Base-by-base conservation (phyloP, 164 flowering plant species). In the Protea cynaroides region DNA sequence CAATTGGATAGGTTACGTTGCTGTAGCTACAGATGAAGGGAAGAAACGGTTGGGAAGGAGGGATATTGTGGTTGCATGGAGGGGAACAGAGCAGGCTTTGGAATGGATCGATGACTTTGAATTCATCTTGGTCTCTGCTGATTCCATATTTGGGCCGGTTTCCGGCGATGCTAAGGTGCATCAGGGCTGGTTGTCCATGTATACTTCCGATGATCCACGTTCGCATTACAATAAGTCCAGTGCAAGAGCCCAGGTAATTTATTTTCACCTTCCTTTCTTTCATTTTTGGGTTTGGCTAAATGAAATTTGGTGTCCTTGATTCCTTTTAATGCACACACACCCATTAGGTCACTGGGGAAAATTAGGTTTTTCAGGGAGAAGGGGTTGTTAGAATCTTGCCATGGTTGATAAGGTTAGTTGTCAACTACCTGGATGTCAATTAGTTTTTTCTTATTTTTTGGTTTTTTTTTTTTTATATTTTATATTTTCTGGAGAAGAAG, bases 21-120 rank as follows among this genome's bases (percentile, higher is more conserved):
- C 87, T 2, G 90, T 83, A 64, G 83, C 83, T 9, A 82, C 82
- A 0, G 88, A 86, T 56, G 81, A 84, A 49, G 82, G 85, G 23
- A 67, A 67, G 65, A 58, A 21, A 58, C 63, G 37, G 29, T 63
- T 69, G 70, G 84, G 66, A 72, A 81, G 75, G 77, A 81, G 83
- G 61, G 83, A 79, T 22, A 75, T 81, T 53, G 70, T 83, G 69
- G 59, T 83, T 36, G 78, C 76, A 4, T 78, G 82, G 87, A 78
- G 87, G 65, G 84, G 87, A 14, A 66, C 83, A 0, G 38, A 69
- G 0, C 56, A 34, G 63, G 17, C 62, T 1, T 13, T 78, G 50
- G 84, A 79, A 58, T 81, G 84, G 87, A 60, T 74, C 50, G 51
- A 73, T 34, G 82, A 83, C 57, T 57, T 83, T 12, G 59, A 76